phyloP scores from a whole-genome alignment of 23 red algal species.

The Chondrus crispus region DNA sequence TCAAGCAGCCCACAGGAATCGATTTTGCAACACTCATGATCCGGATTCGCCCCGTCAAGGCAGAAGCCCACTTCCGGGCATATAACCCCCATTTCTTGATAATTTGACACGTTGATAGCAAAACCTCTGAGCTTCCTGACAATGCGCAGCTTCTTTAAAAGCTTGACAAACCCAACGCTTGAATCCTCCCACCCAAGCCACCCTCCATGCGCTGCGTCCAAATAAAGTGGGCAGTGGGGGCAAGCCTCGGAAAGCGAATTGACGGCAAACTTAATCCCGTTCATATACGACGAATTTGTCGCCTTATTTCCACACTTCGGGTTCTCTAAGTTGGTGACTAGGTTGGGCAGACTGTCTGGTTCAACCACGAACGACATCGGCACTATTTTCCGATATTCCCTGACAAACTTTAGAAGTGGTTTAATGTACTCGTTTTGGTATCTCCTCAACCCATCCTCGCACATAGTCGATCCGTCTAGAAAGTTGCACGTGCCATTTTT shows the following conservation, averaged over 20 bases:
- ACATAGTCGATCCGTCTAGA: background rate
- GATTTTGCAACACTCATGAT: slow-evolving; percentile 8
- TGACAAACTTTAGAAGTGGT: background rate
- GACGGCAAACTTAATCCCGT: slow-evolving; percentile 2
- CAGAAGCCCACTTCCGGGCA: slow-evolving; percentile 12
- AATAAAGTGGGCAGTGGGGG: background rate
- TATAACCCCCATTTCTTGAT: background rate
- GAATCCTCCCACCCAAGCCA: slow-evolving; percentile 35
- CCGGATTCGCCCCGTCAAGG: background rate
- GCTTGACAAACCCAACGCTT: background rate
- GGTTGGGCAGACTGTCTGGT: slow-evolving; percentile 21
- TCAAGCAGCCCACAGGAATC: background rate
- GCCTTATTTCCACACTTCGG: background rate
- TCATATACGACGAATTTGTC: background rate
- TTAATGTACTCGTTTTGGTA: slow-evolving; percentile 3
- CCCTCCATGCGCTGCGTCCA: slow-evolving; percentile 25
- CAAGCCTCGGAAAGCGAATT: background rate
- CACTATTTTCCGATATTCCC: background rate
- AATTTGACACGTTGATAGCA: slow-evolving; percentile 17
- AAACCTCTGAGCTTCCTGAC: background rate
- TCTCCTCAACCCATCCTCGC: background rate
- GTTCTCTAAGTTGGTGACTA: slow-evolving; percentile 6
- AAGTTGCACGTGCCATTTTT: slow-evolving; percentile 17
- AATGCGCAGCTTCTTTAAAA: background rate
- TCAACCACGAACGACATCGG: slow-evolving; percentile 33